A percentile compares a stretch with the other conserved stretches of the same genome.
phyloP scores from a whole-genome alignment of 768 basidiomycete species.

The Pholiota conissans region DNA sequence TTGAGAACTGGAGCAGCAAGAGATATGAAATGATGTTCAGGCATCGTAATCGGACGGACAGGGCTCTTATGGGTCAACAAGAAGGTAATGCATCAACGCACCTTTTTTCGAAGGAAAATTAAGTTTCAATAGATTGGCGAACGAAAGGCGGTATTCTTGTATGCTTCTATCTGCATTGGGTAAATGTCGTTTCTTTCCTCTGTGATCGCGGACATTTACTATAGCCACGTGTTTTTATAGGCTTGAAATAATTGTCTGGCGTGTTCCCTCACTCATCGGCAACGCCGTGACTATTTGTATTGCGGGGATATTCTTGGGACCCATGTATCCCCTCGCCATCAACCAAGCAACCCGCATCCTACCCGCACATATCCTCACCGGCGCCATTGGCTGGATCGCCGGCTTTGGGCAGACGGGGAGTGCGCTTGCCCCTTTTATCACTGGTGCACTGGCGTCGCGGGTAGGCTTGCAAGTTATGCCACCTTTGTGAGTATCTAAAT shows the following conservation, averaged over 20 bases:
- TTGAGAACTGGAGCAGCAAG: not conserved
- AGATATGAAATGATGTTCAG: conserved; percentile 24
- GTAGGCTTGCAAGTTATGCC: conserved; percentile 57
- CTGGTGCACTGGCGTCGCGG: conserved; percentile 63
- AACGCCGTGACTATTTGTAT: conserved; percentile 59
- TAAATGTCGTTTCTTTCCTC: too few relatives aligned
- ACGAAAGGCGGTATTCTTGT: conserved; percentile 47
- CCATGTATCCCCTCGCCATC: conserved; percentile 33
- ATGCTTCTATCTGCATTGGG: conserved; percentile 47
- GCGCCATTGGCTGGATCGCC: conserved; percentile 61
- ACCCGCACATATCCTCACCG: conserved; percentile 62
- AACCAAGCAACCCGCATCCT: conserved; percentile 63
- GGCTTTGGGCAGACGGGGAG: conserved; percentile 69
- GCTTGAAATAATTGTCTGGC: conserved; percentile 64
- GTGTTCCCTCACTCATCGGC: conserved; percentile 59
- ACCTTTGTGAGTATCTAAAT: conserved; percentile 51
- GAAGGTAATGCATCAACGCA: conserved; percentile 24
- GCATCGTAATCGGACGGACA: conserved; percentile 53
- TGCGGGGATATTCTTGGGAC: conserved; percentile 65
- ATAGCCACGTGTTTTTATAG: conserved; percentile 31
- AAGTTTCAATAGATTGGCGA: conserved; percentile 50
- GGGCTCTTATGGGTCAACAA: conserved; percentile 52
- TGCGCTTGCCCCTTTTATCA: conserved; percentile 67
- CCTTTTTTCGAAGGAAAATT: too few relatives aligned
- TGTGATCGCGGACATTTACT: too few relatives aligned